phyloP scores from a whole-genome alignment of 1,284 basidiomycete species.

The Uromyces viciae-fabae region DNA sequence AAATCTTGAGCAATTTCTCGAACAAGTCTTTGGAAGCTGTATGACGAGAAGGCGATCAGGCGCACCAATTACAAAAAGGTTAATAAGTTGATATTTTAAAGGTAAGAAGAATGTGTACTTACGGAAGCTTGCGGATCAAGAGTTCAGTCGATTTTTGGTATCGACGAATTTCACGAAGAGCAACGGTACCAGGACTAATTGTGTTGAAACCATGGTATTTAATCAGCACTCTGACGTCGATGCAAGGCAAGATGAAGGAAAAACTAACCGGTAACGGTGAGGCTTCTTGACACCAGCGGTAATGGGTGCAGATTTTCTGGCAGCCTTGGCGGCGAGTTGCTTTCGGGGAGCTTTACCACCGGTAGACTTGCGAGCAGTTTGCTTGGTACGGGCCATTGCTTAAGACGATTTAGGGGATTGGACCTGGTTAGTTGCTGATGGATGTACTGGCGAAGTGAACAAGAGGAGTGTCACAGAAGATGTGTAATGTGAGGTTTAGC shows the following conservation, averaged over 20 bases:
- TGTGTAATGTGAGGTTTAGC: too few species aligned
- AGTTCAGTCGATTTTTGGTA: conserved; percentile 58
- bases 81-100: conserved; percentile 45
- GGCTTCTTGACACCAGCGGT: conserved; percentile 64
- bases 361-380: conserved; percentile 67
- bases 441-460: too few species aligned
- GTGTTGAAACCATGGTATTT: not conserved
- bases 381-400: conserved; percentile 54
- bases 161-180: conserved; percentile 52
- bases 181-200: conserved; percentile 52
- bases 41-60: not conserved
- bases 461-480: too few species aligned
- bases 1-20: conserved; percentile 54
- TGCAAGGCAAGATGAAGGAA: conserved; percentile 61
- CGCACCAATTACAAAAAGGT: conserved; percentile 47
- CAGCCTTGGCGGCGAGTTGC: conserved; percentile 61
- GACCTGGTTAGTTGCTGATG: too few species aligned
- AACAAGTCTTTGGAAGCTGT: conserved; percentile 51
- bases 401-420: too few species aligned
- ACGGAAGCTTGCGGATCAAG: conserved; percentile 59
- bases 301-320: conserved; percentile 59
- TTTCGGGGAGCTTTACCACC: conserved; percentile 62
- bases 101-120: conserved; percentile 12
- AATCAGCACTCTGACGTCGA: conserved; percentile 50
- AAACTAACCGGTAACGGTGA: conserved; percentile 60